Evolutionary conservation across 2,329 filamentous ascomycete genomes (phyloP).

Genomic region (Colletotrichum nymphaeae): DNA sequence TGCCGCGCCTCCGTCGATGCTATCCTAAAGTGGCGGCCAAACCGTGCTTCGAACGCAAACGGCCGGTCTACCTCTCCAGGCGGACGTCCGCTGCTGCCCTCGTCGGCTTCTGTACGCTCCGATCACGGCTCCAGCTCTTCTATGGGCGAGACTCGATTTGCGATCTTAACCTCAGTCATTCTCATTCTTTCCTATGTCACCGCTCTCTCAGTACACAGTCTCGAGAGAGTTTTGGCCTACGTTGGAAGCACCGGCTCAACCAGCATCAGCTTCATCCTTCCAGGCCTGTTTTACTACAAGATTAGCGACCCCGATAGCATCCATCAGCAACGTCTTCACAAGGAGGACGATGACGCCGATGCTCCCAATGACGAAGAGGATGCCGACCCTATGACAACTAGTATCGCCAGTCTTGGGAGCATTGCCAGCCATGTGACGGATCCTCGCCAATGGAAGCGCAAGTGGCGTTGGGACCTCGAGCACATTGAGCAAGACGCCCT

Average conservation of each 20-base stretch:
- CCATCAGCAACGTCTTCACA: conserved; percentile 86
- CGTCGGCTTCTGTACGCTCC: conserved; percentile 51
- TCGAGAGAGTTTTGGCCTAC: conserved; percentile 93
- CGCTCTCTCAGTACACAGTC: conserved; percentile 88
- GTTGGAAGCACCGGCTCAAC: conserved; percentile 95
- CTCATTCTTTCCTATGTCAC: conserved; percentile 87
- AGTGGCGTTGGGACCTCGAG: conserved; percentile 70
- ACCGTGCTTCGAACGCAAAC: conserved; percentile 51
- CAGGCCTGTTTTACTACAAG: conserved; percentile 98
- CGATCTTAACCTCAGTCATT: conserved; percentile 86
- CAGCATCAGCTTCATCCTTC: conserved; percentile 95
- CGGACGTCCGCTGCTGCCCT: conserved; percentile 56
- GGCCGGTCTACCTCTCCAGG: conserved; percentile 54
- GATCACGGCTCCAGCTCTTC: conserved; percentile 66
- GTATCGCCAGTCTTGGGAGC: conserved; percentile 58
- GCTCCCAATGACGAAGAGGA: conserved; percentile 62
- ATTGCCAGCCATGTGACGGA: conserved; percentile 49
- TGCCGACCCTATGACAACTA: conserved; percentile 54
- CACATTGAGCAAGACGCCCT: conserved; percentile 74
- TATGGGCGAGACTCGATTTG: conserved; percentile 91
- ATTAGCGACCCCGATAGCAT: conserved; percentile 90
- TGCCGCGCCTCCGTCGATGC: conserved; percentile 96
- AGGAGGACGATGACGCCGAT: conserved; percentile 89
- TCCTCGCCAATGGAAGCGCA: conserved; percentile 61
- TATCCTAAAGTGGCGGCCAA: conserved; percentile 90